Evolutionary conservation across 2,329 filamentous ascomycete species (phyloP), one percentile per base, ranked within the genome.

Genomic region (Ophiostoma ulmi): DNA sequence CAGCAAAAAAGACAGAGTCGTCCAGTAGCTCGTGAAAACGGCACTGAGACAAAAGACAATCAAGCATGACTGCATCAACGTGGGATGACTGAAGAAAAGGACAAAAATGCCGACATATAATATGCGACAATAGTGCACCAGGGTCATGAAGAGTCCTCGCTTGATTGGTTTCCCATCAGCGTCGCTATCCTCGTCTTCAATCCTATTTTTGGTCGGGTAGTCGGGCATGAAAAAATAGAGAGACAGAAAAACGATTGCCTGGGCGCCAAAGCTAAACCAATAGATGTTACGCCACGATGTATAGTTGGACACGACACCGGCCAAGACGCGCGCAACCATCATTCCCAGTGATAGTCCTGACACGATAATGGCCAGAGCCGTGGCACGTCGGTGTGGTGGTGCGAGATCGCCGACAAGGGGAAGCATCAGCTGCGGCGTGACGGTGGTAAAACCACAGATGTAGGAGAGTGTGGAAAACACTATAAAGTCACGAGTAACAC

Each of bases 321-420:
- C 90, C 0, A 95, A 84, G 0, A 94, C 82, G 1, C 92, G 88
- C 0, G 92, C 92, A 70, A 94, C 82, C 1, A 96, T 83, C 73
- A 95, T 87, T 20, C 92, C 92, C 1, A 94, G 85, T 63, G 92
- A 85, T 1, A 94, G 81, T 1, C 91, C 92, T 0, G 90, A 92
- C 1, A 91, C 88, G 8, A 94, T 89, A 71, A 94, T 87, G 6
- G 90, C 89, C 5, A 94, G 83, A 14, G 90, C 87, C 36, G 88
- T 86, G 0, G 91, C 90, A 14, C 90, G 87, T 38, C 89, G 86
- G 61, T 88, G 81, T 0, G 87, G 83, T 0, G 91, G 91, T 0
- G 92, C 91, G 22, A 94, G 87, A 75, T 94, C 91, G 1, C 91
- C 90, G 0, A 94, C 91, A 0, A 95, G 82, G 0, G 92, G 92